Base-by-base conservation (phyloP, 257 asterid genomes). In the Jacaranda copaia region DNA sequence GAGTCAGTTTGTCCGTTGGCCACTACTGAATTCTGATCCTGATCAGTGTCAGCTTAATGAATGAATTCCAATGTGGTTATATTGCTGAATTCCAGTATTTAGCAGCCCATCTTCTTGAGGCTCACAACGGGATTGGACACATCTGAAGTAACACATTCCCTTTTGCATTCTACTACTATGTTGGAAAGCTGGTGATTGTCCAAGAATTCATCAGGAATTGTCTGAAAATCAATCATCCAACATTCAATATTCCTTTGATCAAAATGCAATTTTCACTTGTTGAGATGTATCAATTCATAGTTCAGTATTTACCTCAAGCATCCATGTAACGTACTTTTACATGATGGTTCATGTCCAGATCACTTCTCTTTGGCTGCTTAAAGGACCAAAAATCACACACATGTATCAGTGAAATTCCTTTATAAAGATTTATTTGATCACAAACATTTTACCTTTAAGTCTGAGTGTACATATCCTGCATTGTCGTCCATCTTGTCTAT, bases 301-400 rank as follows among this genome's bases (percentile, higher is more conserved):
- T 63, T 72, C 3, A 18, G 51, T 42, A 9, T 60, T 80, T 87
- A 91, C 98, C 97, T 94, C 98, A 12, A 92, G 91, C 97, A 94
- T 92, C 97, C 98, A 94, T 66, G 90, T 61, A 5, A 90, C 89
- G 68, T 94, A 92, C 84, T 89, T 93, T 93, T 39, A 94, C 98
- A 73, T 94, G 98, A 0, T 94, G 98, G 84, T 94, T 94, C 97
- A 94, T 92, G 92, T 94, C 98, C 87, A 94, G 68, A 84, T 94
- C 98, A 80, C 91, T 87, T 82, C 98, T 89, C 83, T 86, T 92
- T 13, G 98, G 94, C 98, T 94, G 88, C 56, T 3, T 5, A 49
- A 9, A 5, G 4, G n/a, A 49, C n/a, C n/a, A 12, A 49, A 49
- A 10, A 49, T 5, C 5, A 9, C 7, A 14, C 15, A 14, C 32